Evolutionary conservation across 352 stramenopile species (phyloP).

Genomic region (Blastocystis sp.): DNA sequence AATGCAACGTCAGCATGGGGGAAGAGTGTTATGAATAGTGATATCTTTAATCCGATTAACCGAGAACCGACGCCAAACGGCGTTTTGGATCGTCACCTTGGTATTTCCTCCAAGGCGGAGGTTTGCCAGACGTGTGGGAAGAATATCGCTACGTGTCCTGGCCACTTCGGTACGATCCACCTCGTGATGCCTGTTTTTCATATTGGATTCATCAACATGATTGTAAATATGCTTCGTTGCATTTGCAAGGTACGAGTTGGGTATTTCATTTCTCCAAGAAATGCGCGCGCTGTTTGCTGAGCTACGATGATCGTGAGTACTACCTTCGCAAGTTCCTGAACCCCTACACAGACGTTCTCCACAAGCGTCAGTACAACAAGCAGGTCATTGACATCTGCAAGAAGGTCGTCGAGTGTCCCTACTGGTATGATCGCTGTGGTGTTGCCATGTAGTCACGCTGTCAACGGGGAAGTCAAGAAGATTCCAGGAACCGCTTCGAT

Average conservation of each 20-base stretch:
- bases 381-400: constrained; percentile 90
- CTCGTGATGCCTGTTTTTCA: constrained; percentile 95
- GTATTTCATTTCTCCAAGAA: constrained; percentile 60
- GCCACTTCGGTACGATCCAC: constrained; percentile 96
- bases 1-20: neutral
- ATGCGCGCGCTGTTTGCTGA: constrained; percentile 84
- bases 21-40: constrained; percentile 61
- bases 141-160: constrained; percentile 87
- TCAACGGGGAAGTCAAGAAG: constrained; percentile 95
- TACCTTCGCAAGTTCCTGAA: constrained; percentile 77
- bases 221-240: constrained; percentile 88
- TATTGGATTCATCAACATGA: constrained; percentile 98
- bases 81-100: constrained; percentile 88
- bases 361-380: constrained; percentile 70
- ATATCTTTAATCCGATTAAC: constrained; percentile 89
- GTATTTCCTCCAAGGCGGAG: constrained; percentile 89
- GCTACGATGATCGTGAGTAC: constrained; percentile 72
- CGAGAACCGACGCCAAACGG: constrained; percentile 79
- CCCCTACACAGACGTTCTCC: constrained; percentile 68
- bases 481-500: constrained; percentile 83
- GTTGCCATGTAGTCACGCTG: constrained; percentile 62
- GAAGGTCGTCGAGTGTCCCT: constrained; percentile 82
- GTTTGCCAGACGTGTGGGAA: constrained; percentile 80
- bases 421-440: constrained; percentile 66
- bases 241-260: constrained; percentile 75